Conservation (phyloP, 805 yeast genomes). For the Hanseniaspora pseudoguilliermondii region DNA sequence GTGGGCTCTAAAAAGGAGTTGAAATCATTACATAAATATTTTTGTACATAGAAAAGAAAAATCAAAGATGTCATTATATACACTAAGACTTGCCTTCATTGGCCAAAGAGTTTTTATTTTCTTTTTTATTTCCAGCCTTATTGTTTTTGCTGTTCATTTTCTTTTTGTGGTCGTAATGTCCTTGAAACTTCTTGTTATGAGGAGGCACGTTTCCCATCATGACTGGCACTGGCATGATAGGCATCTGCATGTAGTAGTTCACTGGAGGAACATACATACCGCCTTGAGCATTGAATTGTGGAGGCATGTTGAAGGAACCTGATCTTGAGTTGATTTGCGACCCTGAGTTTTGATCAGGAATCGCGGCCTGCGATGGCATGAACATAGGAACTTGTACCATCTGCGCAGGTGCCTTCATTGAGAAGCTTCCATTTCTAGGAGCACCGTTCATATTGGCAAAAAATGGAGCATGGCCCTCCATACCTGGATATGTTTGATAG, state of each 20-base stretch:
- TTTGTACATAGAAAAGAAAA: background rate
- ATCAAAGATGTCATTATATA: too few species aligned
- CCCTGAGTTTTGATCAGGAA: background rate
- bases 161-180: background rate
- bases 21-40: too few species aligned
- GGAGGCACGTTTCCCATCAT: background rate
- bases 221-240: constrained; percentile 6
- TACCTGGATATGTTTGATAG: background rate
- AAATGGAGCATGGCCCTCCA: background rate
- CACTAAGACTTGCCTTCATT: background rate
- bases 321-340: constrained; percentile 1
- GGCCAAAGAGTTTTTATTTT: background rate
- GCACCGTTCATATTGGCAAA: background rate
- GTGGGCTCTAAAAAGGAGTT: too few species aligned
- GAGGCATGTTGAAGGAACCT: constrained; percentile 1
- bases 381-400: constrained; percentile 8
- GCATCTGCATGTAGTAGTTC: constrained; percentile 4
- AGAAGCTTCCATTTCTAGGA: background rate
- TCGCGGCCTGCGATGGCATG: background rate
- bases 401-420: background rate
- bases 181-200: background rate
- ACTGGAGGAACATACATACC: background rate
- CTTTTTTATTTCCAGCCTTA: background rate
- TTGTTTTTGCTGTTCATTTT: background rate
- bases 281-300: background rate